Evolutionary conservation across 1,139 yeast species (phyloP), one percentile per base, ranked within the genome.

Genomic region (Kodamaea anthophila): DNA sequence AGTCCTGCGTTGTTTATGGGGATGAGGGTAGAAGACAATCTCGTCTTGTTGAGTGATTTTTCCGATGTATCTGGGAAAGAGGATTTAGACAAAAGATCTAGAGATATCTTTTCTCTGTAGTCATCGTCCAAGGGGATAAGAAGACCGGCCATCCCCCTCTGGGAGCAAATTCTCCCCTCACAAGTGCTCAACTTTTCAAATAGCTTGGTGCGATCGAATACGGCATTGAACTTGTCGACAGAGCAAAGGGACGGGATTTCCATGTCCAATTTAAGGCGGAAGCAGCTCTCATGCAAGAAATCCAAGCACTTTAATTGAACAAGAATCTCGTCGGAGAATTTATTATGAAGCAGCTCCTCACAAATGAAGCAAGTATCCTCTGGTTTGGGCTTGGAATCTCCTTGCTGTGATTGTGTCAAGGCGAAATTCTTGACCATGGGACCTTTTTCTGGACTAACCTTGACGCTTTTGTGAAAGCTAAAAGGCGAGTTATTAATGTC

Each of bases 231-330:
- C 19, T 21, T 18, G n/a, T 26, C 15, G 8, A 20, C 18, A 4
- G 28, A 9, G 6, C 18, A 20, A 12, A 33, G 29, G 10, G 24
- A 28, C 13, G 40, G 47, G n/a, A 41, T 29, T 29, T 42, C 42
- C 18, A 32, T 43, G 18, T 42, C 43, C 23, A 51, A 43, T 3
- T 44, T 36, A 5, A 53, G 32, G 5, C 36, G 42, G 28, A 61
- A 53, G 36, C 71, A 65, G 34, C 62, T 62, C 24, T 58, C 58
- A 36, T 65, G 71, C 15, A 60, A 44, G 29, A 44, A 51, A 34
- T 63, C 68, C 3, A 67, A 67, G 44, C 71, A 65, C 14, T 40
- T 39, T 24, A 65, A 49, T 23, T 53, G 52, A 10, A 64, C 41
- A 9, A 63, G 39, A 22, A 43, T 42, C 36, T 65, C 71, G n/a